Base-by-base conservation (phyloP, 1,284 basidiomycete species). In the Schizophyllum commune region DNA sequence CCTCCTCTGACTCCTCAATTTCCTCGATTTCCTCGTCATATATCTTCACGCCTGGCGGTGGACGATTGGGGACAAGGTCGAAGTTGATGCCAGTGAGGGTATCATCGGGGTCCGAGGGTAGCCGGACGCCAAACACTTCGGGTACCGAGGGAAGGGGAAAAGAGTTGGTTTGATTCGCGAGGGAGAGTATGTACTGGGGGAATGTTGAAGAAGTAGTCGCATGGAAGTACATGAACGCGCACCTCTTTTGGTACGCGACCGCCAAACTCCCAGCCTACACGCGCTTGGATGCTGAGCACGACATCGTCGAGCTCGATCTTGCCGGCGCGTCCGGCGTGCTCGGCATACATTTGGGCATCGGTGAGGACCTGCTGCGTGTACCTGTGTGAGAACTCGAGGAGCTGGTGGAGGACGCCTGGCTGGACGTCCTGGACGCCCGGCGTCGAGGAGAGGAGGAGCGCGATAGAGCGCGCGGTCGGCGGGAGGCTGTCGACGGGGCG, bases 221-320 rank as follows among this genome's bases (percentile, higher is more conserved):
- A 51, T 20, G n/a, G 60, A 55, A 34, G 32, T 32, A 4, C 53
- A 54, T 58, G 59, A 33, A 32, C 34, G 78, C 82, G 68, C 66
- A 97, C 96, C 83, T 98, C 97, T 75, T 98, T 94, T 0, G 96
- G 94, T 20, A 97, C 89, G 13, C 94, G 84, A 32, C 94, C 92
- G 32, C 91, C 94, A 72, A 96, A 93, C 72, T 95, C 93, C 86
- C 95, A 95, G 57, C 96, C 94, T 15, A 96, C 92, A 60, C 95
- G 84, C 27, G 92, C 90, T 73, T 97, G 94, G 20, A 98, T 91
- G 0, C 96, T 94, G 55, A 99, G 79, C 21, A 90, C 85, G 52
- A 97, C 80, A 74, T 99, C 97, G 62, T 98, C 94, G 76, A 92
- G 86, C 65, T 96, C 92, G 56, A 96, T 81, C 73, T 88, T 91